Evolutionary conservation across 345 rosid species (phyloP).

Genomic region (Eucalyptus regnans): DNA sequence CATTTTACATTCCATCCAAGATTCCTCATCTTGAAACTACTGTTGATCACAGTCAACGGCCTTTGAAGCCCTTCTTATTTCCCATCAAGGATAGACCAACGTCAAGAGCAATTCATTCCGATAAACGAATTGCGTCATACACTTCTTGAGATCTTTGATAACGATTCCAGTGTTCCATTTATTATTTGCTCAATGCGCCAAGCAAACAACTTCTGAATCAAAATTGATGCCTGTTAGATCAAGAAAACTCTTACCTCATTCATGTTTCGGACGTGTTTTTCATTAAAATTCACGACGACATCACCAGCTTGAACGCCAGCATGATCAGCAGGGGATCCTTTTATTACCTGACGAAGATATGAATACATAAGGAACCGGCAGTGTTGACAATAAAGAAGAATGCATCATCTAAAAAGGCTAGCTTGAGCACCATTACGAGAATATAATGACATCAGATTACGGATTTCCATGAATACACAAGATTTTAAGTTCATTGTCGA

Average conservation of each 20-base stretch:
- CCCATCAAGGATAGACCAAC: not conserved
- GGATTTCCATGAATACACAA: not conserved
- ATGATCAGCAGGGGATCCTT: not conserved
- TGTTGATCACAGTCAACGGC: not conserved
- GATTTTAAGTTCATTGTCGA: not conserved
- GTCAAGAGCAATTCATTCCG: not conserved
- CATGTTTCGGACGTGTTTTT: not conserved
- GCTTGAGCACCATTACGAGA: not conserved
- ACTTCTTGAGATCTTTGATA: not conserved
- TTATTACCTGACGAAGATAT: not conserved
- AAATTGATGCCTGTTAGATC: not conserved
- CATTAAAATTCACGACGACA: not conserved
- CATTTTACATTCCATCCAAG: not conserved
- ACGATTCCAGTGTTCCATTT: not conserved
- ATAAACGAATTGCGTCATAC: not conserved
- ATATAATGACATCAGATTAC: not conserved
- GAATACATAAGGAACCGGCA: not conserved
- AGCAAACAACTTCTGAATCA: not conserved
- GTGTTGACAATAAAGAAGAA: not conserved
- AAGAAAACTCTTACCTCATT: not conserved
- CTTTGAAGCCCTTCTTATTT: not conserved
- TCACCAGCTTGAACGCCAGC: not conserved
- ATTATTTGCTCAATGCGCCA: not conserved
- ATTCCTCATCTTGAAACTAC: not conserved
- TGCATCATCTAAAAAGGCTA: not conserved